These are phyloP conservation scores for Chlamydomonas sp. DNA, from an alignment of 139 green algal species.

Conservation along the genomic window DNA sequence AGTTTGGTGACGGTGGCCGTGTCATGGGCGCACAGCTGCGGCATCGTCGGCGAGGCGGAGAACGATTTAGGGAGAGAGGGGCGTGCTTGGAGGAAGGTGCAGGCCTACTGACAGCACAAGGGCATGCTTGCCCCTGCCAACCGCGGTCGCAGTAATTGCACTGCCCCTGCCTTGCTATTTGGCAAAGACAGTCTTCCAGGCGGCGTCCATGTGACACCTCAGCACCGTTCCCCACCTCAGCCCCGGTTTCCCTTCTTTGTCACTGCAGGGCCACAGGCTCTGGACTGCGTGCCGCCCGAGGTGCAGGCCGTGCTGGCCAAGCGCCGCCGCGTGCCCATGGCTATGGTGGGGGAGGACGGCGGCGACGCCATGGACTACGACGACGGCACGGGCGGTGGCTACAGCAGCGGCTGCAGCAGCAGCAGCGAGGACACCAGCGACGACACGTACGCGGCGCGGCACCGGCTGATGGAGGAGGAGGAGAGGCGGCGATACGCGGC, in stretches of 20 bases:
- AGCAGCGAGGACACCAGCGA: conserved; percentile 65
- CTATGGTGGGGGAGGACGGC: background rate
- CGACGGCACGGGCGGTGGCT: background rate
- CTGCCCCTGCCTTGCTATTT: background rate
- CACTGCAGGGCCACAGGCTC: background rate
- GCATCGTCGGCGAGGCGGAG: no score
- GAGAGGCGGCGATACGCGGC: conserved; percentile 40
- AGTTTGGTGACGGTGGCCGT: no score
- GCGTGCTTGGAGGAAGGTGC: background rate
- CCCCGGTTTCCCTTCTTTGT: background rate
- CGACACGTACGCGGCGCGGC: conserved; percentile 41
- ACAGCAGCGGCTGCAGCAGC: conserved; percentile 55
- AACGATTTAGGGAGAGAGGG: no score
- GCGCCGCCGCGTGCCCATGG: background rate
- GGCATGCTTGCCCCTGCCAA: background rate
- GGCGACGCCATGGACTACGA: background rate
- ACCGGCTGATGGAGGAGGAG: conserved; percentile 53
- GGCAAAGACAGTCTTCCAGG: background rate
- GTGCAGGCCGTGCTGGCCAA: conserved; percentile 20
- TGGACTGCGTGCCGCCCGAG: conserved; percentile 9
- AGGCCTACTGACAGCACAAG: background rate
- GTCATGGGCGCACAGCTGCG: no score
- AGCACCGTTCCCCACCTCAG: background rate
- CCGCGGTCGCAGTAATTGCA: background rate
- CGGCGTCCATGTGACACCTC: background rate